Evolutionary conservation across 2,329 filamentous ascomycete genomes (phyloP), one percentile per base, ranked within the genome.

Genomic region (Curvularia sp.): DNA sequence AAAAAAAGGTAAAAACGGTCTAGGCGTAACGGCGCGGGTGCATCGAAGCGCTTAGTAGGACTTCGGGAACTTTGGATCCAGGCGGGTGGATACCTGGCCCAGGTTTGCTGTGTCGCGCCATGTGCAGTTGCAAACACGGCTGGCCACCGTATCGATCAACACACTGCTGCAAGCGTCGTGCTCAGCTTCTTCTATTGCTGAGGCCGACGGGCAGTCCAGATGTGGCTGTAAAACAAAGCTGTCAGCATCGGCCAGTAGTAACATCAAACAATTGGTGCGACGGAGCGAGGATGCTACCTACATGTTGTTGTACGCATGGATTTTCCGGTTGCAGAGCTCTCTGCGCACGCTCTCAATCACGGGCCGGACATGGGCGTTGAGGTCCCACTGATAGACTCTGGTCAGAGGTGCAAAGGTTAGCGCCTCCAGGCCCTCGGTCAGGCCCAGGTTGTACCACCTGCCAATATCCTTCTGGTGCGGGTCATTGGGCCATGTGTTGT

Each of bases 401-500:
- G 86, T 88, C 71, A 97, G 83, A 7, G 93, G 89, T 34, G 84
- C 89, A 69, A 95, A 77, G 64, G 88, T 89, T 68, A 96, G 81
- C 12, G 88, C 87, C 67, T 92, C 86, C 49, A 96, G 78, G 25
- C 90, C 89, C 70, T 91, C 86, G 10, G 84, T 87, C 66, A 97
- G 81, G 38, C 87, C 89, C 23, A 94, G 80, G 71, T 94, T 93
- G 78, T 96, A 96, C 90, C 91, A 96, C 57, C 87, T 83, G 28
- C 90, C 92, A 52, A 93, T 83, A 43, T 89, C 84, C 61, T 87
- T 88, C 65, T 87, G 83, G 62, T 87, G 82, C 25, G 83, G 80
- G 66, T 91, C 86, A 25, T 80, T 75, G 57, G 86, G 85, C 89
- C 91, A 94, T 23, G 88, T 86, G 70, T 89, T 94, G 71, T 92